phyloP scores from a whole-genome alignment of 148 eudicot species.

The Nyssa sinensis region DNA sequence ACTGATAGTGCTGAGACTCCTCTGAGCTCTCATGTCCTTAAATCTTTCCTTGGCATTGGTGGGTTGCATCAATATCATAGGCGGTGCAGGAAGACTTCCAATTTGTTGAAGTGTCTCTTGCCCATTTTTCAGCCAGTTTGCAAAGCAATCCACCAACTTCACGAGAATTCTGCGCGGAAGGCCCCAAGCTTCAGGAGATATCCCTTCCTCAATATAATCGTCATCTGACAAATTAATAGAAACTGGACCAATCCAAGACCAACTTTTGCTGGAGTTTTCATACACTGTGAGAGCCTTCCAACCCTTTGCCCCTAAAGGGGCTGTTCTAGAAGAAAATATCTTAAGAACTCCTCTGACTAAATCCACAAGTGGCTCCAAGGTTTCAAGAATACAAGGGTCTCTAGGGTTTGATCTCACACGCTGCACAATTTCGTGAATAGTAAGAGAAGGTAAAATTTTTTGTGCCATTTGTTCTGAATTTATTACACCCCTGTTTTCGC shows the following conservation, averaged over 20 bases:
- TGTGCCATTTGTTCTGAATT: conserved; percentile 27
- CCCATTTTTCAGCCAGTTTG: conserved; percentile 80
- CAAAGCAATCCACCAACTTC: conserved; percentile 74
- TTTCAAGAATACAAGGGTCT: conserved; percentile 76
- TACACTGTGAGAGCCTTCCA: conserved; percentile 75
- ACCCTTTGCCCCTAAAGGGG: conserved; percentile 78
- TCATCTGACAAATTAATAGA: conserved; percentile 33
- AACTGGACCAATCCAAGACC: conserved; percentile 76
- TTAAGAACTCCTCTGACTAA: conserved; percentile 73
- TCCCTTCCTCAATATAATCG: conserved; percentile 44
- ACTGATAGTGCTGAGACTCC: conserved; percentile 65
- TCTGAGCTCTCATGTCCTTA: conserved; percentile 67
- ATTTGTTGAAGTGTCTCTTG: conserved; percentile 76
- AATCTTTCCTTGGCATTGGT: conserved; percentile 76
- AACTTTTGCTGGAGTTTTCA: conserved; percentile 56
- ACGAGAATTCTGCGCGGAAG: conserved; percentile 74
- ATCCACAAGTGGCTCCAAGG: conserved; percentile 79
- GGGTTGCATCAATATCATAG: conserved; percentile 50
- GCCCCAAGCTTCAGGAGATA: conserved; percentile 74
- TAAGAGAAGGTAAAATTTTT: conserved; percentile 41
- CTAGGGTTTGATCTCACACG: conserved; percentile 74
- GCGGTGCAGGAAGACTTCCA: conserved; percentile 80
- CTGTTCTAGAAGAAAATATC: conserved; percentile 66
- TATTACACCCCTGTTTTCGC: conserved; percentile 29
- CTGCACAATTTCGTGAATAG: conserved; percentile 62